Evolutionary conservation across 116 monocot species (phyloP).

Genomic region (Cymodocea nodosa): DNA sequence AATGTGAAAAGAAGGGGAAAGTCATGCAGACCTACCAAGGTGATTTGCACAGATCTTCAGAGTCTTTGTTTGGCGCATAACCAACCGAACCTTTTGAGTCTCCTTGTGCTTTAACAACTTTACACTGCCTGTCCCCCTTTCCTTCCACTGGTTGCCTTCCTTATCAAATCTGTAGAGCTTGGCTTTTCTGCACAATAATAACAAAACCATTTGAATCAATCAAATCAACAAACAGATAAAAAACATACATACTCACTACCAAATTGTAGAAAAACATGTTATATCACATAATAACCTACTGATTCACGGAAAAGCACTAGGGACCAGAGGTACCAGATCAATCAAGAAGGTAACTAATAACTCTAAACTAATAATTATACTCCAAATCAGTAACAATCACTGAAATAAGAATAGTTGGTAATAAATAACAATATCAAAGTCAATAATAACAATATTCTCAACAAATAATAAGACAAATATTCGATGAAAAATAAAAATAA

Average conservation of each 20-base stretch:
- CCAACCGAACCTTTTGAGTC: conserved; percentile 56
- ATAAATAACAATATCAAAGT: too few relatives aligned
- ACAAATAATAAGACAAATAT: too few relatives aligned
- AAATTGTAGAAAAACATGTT: too few relatives aligned
- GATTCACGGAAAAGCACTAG: too few relatives aligned
- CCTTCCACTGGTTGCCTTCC: conserved; percentile 81
- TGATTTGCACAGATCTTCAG: conserved; percentile 88
- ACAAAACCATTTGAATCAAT: not conserved
- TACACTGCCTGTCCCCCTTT: conserved; percentile 59
- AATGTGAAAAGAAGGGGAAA: not conserved
- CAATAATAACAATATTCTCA: too few relatives aligned
- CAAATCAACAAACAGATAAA: not conserved
- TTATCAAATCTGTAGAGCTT: conserved; percentile 79
- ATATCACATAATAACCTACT: too few relatives aligned
- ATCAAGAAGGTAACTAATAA: too few relatives aligned
- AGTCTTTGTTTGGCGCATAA: conserved; percentile 72
- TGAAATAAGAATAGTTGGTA: too few relatives aligned
- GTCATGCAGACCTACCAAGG: conserved; percentile 13
- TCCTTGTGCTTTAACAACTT: conserved; percentile 63
- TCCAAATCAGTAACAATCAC: too few relatives aligned
- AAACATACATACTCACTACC: not conserved
- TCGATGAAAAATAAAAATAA: too few relatives aligned
- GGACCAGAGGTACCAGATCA: too few relatives aligned
- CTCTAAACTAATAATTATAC: too few relatives aligned
- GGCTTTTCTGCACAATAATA: conserved; percentile 29